Base-by-base conservation (phyloP, 2,329 filamentous ascomycete genomes). In the Sporothrix variecibatus region DNA sequence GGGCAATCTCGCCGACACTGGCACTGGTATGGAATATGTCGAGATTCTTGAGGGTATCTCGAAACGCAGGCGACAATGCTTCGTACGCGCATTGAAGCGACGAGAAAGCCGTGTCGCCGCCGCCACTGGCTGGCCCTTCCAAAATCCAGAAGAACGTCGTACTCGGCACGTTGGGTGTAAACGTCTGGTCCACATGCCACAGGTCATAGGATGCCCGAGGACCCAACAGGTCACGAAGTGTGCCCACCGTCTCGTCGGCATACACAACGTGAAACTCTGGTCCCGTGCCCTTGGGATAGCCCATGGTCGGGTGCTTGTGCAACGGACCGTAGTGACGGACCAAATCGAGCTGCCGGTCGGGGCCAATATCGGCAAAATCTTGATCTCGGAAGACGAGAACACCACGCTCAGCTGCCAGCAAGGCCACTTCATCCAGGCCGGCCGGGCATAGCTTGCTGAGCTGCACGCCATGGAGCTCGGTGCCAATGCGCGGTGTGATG, bases 141-240 rank as follows among this genome's bases (percentile, higher is more conserved):
- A 98, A 87, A 70, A 94, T 86, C 80, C 97, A 97, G 49, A 97
- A 83, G 83, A 97, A 97, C 0, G 95, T 97, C 0, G 94, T 97
- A 31, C 94, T 93, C 0, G 95, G 94, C 1, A 95, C 94, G 83
- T 98, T 94, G 77, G 89, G 85, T 84, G 97, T 95, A 80, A 97
- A 97, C 0, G 93, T 93, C 2, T 97, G 91, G 78, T 97, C 95
- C 0, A 91, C 93, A 83, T 97, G 94, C 94, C 94, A 97, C 6
- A 93, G 93, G 1, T 96, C 90, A 1, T 91, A 93, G 82, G 91
- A 95, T 1, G 93, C 94, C n/a, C 92, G 88, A 58, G 89, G 88
- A 75, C 79, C 84, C 73, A 93, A 89, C 15, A 76, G 73, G 56
- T 87, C 83, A 11, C 74, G 74, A 5, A 75, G 72, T 12, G 86